These are phyloP conservation scores for Neopestalotiopsis sp. DNA, from an alignment of 2,329 filamentous ascomycete species.

Conservation along the genomic window DNA sequence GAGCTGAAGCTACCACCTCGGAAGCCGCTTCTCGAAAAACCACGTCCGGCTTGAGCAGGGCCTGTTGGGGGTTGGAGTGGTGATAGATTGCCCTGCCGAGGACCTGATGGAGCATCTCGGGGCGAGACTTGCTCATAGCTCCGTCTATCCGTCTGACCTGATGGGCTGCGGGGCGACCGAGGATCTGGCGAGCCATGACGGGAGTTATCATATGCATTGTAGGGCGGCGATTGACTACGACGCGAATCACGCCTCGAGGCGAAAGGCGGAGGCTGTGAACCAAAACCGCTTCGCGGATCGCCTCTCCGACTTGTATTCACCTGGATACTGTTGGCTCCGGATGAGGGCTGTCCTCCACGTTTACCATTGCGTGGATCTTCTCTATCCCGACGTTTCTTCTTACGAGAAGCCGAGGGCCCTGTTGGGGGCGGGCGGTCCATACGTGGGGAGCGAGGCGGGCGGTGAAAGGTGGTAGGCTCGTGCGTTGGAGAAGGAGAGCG, in stretches of 20 bases:
- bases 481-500: conserved; percentile 27
- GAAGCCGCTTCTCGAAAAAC: conserved; percentile 57
- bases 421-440: conserved; percentile 25
- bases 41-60: conserved; percentile 57
- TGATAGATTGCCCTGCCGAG: conserved; percentile 60
- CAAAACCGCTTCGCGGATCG: conserved; percentile 44
- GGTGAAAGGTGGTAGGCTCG: conserved; percentile 28
- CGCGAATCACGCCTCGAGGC: conserved; percentile 43
- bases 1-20: conserved; percentile 61
- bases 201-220: conserved; percentile 56
- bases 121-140: conserved; percentile 49
- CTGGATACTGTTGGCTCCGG: conserved; percentile 55
- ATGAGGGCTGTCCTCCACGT: conserved; percentile 40
- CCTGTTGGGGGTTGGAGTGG: conserved; percentile 63
- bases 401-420: conserved; percentile 35
- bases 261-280: conserved; percentile 35
- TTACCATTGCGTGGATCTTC: conserved; percentile 45
- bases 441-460: conserved; percentile 31
- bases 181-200: conserved; percentile 64
- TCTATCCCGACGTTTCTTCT: conserved; percentile 46
- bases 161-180: conserved; percentile 62
- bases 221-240: conserved; percentile 58
- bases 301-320: conserved; percentile 49
- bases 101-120: conserved; percentile 51
- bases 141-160: conserved; percentile 56